A percentile compares a stretch with the other conserved stretches of the same genome.
Conservation (phyloP, 2,329 filamentous ascomycete species). For the Verticillium nubilum region DNA sequence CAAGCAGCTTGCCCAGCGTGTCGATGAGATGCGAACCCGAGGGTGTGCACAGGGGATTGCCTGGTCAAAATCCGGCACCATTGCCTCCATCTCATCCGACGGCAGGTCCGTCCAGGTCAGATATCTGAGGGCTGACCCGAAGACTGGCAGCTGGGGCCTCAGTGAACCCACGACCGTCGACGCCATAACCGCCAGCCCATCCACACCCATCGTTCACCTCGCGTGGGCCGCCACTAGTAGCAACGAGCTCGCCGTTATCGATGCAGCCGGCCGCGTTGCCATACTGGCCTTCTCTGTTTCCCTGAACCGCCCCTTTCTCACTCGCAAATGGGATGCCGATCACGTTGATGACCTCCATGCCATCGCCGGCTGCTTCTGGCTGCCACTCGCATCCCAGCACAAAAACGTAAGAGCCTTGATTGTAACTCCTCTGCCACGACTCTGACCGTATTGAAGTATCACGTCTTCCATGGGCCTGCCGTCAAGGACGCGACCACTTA, state of each 20-base stretch:
- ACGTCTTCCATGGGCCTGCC: slow-evolving; percentile 54
- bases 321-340: slow-evolving; percentile 61
- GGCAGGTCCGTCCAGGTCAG: slow-evolving; percentile 66
- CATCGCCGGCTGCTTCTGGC: slow-evolving; percentile 82
- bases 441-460: slow-evolving; percentile 21
- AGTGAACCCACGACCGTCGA: slow-evolving; percentile 63
- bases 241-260: slow-evolving; percentile 77
- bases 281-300: slow-evolving; percentile 67
- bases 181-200: slow-evolving; percentile 56
- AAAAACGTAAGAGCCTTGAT: slow-evolving; percentile 26
- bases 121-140: slow-evolving; percentile 63
- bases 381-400: slow-evolving; percentile 51
- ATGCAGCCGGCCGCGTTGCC: slow-evolving; percentile 70
- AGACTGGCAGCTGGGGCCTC: slow-evolving; percentile 69
- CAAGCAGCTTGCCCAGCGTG: slow-evolving; percentile 64
- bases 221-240: slow-evolving; percentile 70
- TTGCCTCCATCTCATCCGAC: slow-evolving; percentile 73
- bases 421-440: not conserved
- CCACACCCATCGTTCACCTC: slow-evolving; percentile 69
- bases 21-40: slow-evolving; percentile 70
- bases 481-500: slow-evolving; percentile 54
- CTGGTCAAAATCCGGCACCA: slow-evolving; percentile 84
- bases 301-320: slow-evolving; percentile 64
- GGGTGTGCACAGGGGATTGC: slow-evolving; percentile 82
- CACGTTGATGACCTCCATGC: slow-evolving; percentile 67